Percentiles rank a stretch among this genome's conserved stretches.
phyloP scores from a whole-genome alignment of 2,329 filamentous ascomycete species.

The Cadophora luteo-olivacea region DNA sequence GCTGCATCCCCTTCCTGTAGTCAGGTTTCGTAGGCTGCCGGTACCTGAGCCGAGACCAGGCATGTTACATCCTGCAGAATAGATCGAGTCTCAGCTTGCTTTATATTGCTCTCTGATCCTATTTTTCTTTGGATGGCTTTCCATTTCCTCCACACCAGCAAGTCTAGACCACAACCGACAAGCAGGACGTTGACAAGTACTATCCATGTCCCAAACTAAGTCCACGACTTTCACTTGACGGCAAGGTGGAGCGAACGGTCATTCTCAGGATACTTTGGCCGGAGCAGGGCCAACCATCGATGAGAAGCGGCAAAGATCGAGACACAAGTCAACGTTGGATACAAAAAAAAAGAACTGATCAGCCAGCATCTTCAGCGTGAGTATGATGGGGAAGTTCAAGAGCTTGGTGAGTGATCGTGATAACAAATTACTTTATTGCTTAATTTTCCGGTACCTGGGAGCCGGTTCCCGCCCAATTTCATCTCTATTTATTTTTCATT shows the following conservation, averaged over 20 bases:
- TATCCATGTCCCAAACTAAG: not conserved
- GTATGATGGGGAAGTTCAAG: not conserved
- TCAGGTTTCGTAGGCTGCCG: too few species aligned
- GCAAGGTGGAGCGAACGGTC: not conserved
- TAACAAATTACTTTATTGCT: constrained; percentile 7
- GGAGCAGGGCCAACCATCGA: not conserved
- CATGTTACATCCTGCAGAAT: too few species aligned
- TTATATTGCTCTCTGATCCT: too few species aligned
- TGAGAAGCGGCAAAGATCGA: not conserved
- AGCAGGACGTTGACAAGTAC: too few species aligned
- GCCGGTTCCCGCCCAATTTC: not conserved
- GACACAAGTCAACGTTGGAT: not conserved
- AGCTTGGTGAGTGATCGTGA: not conserved
- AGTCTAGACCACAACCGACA: too few species aligned
- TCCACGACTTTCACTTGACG: not conserved
- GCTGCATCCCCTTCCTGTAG: too few species aligned
- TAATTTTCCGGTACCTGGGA: not conserved
- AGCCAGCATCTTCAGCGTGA: not conserved
- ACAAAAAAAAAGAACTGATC: not conserved
- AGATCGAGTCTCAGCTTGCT: too few species aligned
- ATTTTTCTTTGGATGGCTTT: too few species aligned
- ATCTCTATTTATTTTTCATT: constrained; percentile 12
- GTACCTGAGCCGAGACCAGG: too few species aligned
- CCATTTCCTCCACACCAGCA: too few species aligned
- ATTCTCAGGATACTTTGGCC: not conserved